Conservation (phyloP, 2,329 filamentous ascomycete genomes). For the Aspergillus eucalypticola region DNA sequence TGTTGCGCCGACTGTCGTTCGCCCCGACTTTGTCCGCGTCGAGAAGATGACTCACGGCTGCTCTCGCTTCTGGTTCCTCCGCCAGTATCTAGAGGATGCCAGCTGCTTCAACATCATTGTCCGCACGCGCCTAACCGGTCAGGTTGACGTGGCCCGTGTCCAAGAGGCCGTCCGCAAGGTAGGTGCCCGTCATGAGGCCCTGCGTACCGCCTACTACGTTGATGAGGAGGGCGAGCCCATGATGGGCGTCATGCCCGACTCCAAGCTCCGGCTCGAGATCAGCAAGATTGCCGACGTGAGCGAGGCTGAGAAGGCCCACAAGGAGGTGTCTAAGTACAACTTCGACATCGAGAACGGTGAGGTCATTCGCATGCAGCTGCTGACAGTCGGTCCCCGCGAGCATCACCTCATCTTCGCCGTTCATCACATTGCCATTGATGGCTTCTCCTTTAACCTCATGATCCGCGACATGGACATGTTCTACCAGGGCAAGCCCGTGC, state of each 20-base stretch:
- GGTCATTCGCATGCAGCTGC: conserved; percentile 12
- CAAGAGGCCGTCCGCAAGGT: not conserved
- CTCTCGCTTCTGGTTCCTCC: not conserved
- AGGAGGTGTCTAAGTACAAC: too few relatives aligned
- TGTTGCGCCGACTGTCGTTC: not conserved
- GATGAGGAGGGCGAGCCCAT: not conserved
- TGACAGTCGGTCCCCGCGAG: conserved; percentile 13
- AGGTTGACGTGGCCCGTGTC: not conserved
- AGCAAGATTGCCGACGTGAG: too few relatives aligned
- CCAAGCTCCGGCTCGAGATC: not conserved
- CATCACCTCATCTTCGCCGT: conserved; percentile 30
- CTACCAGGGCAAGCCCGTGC: not conserved
- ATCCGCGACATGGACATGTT: conserved; percentile 24
- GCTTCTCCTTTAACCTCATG: conserved; percentile 27
- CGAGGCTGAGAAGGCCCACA: too few relatives aligned
- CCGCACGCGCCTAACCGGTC: not conserved
- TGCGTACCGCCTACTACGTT: not conserved
- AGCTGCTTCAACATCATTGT: conserved; percentile 13
- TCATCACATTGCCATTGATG: conserved; percentile 40
- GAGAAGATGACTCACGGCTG: not conserved
- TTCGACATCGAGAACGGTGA: too few relatives aligned
- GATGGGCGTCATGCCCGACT: not conserved
- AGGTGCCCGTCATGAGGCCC: not conserved
- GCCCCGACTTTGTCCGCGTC: not conserved
- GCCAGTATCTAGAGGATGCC: conserved; percentile 17